Percentiles rank a stretch among this genome's conserved stretches.
phyloP scores from a whole-genome alignment of 176 grass and related monocot species.

The Aegilops sharonensis region DNA sequence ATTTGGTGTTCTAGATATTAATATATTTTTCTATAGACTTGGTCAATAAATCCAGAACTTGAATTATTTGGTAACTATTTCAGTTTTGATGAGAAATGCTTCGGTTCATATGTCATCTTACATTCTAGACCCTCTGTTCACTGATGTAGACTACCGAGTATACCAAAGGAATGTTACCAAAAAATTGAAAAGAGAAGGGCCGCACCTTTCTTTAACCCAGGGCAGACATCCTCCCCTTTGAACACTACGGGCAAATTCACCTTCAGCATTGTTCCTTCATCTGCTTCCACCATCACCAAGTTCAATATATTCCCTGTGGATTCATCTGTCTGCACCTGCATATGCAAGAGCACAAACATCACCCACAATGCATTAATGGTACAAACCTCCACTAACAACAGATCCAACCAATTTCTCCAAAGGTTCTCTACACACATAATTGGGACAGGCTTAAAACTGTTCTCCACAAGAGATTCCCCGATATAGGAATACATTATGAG shows the following conservation, averaged over 20 bases:
- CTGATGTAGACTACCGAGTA: not conserved
- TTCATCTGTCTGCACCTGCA: slow-evolving; percentile 71
- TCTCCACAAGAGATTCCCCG: not conserved
- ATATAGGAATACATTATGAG: not conserved
- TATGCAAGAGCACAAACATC: slow-evolving; percentile 15
- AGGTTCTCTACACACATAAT: not conserved
- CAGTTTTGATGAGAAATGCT: not conserved
- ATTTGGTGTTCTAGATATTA: too few species aligned
- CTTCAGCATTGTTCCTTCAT: slow-evolving; percentile 63
- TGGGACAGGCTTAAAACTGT: not conserved
- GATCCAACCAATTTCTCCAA: not conserved
- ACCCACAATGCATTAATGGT: not conserved
- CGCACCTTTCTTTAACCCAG: slow-evolving; percentile 88
- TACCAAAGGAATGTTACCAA: slow-evolving; percentile 10
- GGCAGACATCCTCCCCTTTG: slow-evolving; percentile 74
- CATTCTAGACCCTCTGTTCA: not conserved
- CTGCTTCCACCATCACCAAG: slow-evolving; percentile 77
- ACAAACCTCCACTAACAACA: not conserved
- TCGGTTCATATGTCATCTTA: not conserved
- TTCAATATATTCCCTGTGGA: slow-evolving; percentile 78
- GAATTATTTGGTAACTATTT: too few species aligned
- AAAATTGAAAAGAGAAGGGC: not conserved
- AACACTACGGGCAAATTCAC: slow-evolving; percentile 76
- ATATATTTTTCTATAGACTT: too few species aligned
- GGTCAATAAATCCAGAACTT: too few species aligned